Evolutionary conservation across 2,329 filamentous ascomycete genomes (phyloP).

Genomic region (Keithomyces neogunnii): DNA sequence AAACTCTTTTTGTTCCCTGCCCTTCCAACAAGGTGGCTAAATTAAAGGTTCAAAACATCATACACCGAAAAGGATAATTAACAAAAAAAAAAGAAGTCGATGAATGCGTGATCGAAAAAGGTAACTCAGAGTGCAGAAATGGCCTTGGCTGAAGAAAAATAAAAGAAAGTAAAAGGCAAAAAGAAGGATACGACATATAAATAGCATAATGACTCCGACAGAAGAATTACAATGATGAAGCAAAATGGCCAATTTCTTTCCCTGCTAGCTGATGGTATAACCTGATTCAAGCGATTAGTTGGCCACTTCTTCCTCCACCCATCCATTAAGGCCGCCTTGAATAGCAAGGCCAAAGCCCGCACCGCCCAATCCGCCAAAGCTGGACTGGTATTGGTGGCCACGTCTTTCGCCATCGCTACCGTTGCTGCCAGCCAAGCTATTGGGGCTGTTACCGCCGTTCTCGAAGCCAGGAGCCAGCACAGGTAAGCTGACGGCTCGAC

Average conservation of each 20-base stretch:
- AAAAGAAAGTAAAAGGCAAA: slow-evolving; percentile 13
- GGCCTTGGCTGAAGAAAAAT: slow-evolving; percentile 2
- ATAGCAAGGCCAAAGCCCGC: slow-evolving; percentile 53
- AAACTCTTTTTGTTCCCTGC: neutral
- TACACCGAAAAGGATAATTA: slow-evolving; percentile 6
- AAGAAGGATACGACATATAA: slow-evolving; percentile 4
- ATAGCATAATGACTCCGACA: neutral
- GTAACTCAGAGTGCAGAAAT: neutral
- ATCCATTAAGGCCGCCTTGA: slow-evolving; percentile 56
- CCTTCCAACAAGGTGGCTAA: neutral
- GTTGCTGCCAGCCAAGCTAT: slow-evolving; percentile 35
- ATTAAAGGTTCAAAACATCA: slow-evolving; percentile 2
- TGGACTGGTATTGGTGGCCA: slow-evolving; percentile 58
- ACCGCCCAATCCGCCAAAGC: slow-evolving; percentile 50
- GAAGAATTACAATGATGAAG: neutral
- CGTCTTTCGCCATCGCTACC: slow-evolving; percentile 46
- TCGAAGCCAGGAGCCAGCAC: slow-evolving; percentile 56
- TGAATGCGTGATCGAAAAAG: neutral
- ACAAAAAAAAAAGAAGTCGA: slow-evolving; percentile 4
- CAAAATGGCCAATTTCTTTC: neutral
- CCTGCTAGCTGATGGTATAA: neutral
- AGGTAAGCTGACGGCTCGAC: slow-evolving; percentile 82
- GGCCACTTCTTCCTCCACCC: slow-evolving; percentile 59
- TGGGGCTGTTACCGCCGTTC: slow-evolving; percentile 46
- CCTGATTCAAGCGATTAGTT: slow-evolving; percentile 33